These are phyloP conservation scores for Aureobasidium sp. DNA, from an alignment of 2,329 filamentous ascomycete genomes.

Conservation along the genomic window DNA sequence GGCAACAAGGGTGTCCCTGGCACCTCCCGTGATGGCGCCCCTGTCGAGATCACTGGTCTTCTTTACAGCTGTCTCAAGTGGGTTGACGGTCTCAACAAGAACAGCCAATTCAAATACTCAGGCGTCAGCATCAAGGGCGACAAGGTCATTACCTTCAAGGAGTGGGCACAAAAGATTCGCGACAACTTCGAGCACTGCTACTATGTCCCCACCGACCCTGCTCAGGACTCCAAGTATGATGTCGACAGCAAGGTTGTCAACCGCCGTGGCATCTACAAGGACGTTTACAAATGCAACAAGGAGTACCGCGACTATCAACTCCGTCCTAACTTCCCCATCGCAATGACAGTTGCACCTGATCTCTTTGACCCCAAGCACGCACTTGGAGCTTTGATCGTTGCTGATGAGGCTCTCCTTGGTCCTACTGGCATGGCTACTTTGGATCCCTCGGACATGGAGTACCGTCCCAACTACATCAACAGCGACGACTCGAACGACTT, in stretches of 20 bases:
- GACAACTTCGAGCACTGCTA: constrained; percentile 87
- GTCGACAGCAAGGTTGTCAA: constrained; percentile 74
- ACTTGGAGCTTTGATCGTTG: constrained; percentile 67
- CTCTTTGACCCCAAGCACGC: constrained; percentile 76
- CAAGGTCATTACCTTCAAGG: constrained; percentile 57
- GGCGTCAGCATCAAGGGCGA: constrained; percentile 50
- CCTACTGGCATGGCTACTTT: constrained; percentile 94
- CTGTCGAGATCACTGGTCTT: constrained; percentile 89
- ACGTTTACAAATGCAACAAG: constrained; percentile 87
- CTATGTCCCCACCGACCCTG: constrained; percentile 64
- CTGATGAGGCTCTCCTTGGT: constrained; percentile 65
- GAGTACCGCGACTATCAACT: constrained; percentile 98
- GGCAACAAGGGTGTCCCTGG: constrained; percentile 89
- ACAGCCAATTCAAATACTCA: constrained; percentile 63
- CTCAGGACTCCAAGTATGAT: constrained; percentile 69
- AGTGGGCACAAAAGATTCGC: constrained; percentile 76
- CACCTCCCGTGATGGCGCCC: constrained; percentile 92
- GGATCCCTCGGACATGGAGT: constrained; percentile 86
- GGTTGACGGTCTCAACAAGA: constrained; percentile 58
- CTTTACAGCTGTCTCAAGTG: constrained; percentile 83
- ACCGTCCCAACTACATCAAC: constrained; percentile 91
- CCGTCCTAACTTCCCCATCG: constrained; percentile 86
- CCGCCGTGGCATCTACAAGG: constrained; percentile 95
- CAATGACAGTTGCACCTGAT: constrained; percentile 86
- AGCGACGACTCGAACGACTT: constrained; percentile 89